Evolutionary conservation across 2,329 filamentous ascomycete species (phyloP).

Genomic region (Elsinoe necatrix): DNA sequence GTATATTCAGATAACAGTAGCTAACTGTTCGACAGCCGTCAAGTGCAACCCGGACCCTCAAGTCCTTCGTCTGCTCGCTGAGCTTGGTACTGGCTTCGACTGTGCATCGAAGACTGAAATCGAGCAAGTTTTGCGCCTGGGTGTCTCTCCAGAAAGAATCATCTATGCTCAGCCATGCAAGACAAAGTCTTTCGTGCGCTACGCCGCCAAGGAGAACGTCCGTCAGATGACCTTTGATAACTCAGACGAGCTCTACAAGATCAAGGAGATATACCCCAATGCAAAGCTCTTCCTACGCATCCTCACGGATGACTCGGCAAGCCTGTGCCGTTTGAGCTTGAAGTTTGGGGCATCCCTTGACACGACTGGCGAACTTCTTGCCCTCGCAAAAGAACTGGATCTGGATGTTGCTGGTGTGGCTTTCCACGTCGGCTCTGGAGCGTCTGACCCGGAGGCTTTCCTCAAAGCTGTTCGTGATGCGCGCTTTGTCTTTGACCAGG

Average conservation of each 20-base stretch:
- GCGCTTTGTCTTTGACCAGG: conserved; percentile 80
- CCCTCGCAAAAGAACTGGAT: conserved; percentile 68
- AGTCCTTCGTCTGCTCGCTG: conserved; percentile 78
- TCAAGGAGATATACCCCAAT: conserved; percentile 79
- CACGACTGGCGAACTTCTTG: conserved; percentile 65
- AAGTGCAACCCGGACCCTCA: conserved; percentile 96
- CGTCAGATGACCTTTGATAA: conserved; percentile 99
- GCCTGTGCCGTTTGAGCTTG: conserved; percentile 87
- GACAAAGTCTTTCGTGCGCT: conserved; percentile 95
- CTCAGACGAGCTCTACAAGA: conserved; percentile 94
- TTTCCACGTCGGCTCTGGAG: conserved; percentile 95
- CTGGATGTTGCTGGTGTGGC: conserved; percentile 93
- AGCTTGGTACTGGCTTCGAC: conserved; percentile 90
- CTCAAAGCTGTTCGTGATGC: conserved; percentile 86
- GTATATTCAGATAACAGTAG: background rate
- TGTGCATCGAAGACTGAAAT: conserved; percentile 98
- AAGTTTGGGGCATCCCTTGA: conserved; percentile 94
- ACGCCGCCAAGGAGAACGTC: conserved; percentile 73
- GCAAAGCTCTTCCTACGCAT: conserved; percentile 93
- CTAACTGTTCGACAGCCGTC: conserved; percentile 57
- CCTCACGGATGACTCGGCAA: conserved; percentile 89
- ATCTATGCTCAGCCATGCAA: conserved; percentile 99
- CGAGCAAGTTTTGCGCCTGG: conserved; percentile 76
- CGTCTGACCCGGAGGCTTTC: conserved; percentile 87
- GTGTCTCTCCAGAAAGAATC: conserved; percentile 79